These are phyloP conservation scores for Goffeauzyma gilvescens DNA, from an alignment of 768 basidiomycete genomes.

Conservation along the genomic window DNA sequence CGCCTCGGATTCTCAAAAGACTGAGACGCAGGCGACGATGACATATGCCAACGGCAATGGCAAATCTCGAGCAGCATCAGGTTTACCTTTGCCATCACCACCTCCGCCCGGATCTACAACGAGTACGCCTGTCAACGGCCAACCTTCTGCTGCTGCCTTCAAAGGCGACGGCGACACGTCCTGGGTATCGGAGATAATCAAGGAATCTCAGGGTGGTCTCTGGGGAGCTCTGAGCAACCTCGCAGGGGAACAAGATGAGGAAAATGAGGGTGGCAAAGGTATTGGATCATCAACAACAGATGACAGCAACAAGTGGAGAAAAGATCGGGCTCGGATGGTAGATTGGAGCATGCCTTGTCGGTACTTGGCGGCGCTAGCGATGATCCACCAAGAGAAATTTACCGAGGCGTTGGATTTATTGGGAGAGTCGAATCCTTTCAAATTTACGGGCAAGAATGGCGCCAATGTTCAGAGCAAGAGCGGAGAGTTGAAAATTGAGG, in stretches of 20 bases:
- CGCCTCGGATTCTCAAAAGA: no score
- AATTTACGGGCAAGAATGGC: slow-evolving; percentile 51
- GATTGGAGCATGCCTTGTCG: slow-evolving; percentile 91
- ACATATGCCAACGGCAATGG: not conserved
- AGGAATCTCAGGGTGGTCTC: not conserved
- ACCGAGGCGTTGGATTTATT: slow-evolving; percentile 77
- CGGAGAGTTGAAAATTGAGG: slow-evolving; percentile 93
- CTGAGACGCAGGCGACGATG: no score
- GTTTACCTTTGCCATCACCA: not conserved
- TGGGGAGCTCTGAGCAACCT: not conserved
- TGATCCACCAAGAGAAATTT: slow-evolving; percentile 83
- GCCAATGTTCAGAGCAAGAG: slow-evolving; percentile 61
- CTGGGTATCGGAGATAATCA: slow-evolving; percentile 1
- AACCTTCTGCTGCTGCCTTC: slow-evolving; percentile 4
- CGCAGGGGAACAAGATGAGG: slow-evolving; percentile 1
- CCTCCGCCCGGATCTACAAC: no score
- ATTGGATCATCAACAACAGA: not conserved
- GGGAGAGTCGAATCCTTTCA: slow-evolving; percentile 78
- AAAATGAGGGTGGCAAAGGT: no score
- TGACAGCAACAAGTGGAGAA: not conserved
- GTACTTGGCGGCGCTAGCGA: slow-evolving; percentile 88
- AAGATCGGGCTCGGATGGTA: slow-evolving; percentile 55
- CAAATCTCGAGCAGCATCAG: not conserved
- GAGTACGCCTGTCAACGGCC: no score
- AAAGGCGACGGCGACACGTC: slow-evolving; percentile 6